Evolutionary conservation across 2,329 filamentous ascomycete genomes (phyloP), one percentile per base, ranked within the genome.

Genomic region (Fusarium ramigenum): DNA sequence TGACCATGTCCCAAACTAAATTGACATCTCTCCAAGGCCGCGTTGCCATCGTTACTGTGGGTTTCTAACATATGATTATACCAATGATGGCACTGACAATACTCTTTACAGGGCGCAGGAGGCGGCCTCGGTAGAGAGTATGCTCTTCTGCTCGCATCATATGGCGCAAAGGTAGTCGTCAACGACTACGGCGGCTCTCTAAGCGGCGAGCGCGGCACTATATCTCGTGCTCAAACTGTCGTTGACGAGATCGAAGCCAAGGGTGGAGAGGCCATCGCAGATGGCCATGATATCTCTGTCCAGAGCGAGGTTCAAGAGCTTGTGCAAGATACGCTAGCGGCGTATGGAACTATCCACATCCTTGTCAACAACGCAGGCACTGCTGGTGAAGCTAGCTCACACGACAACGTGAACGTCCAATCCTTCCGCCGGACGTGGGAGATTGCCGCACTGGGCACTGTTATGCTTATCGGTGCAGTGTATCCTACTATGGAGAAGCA

Each of bases 1-100:
- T 36, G 8, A 19, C 8, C 47, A 52, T 52, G 47, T 19, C 47
- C 2, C 21, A 19, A 25, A 9, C 16, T 2, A 52, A 36, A 15
- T 19, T 52, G 8, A 19, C 30, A 14, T 52, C 32, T 23, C 16
- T 52, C 5, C 49, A 52, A 25, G 32, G 49, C 11, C 49, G 16
- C 32, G 32, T 52, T 25, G 49, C 49, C 49, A 52, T 52, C 11
- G 30, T 52, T 2, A 52, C 49, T 25, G 49, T 52, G 15, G 4
- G 49, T 25, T 23, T 1, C 0, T 5, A 0, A 3, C 6, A 0
- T 4, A 3, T n/a, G 5, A 2, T 0, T 14, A 5, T 23, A 34
- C 6, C 8, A 5, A 11, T 16, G 2, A 30, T 30, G 19, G 5
- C 30, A 6, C 49, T 52, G 9, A 52, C 49, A 3, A 36, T 19